Percentiles rank a stretch among this genome's conserved stretches.
Evolutionary conservation across 2,329 filamentous ascomycete genomes (phyloP).

Genomic region (Raffaelea albimanens): DNA sequence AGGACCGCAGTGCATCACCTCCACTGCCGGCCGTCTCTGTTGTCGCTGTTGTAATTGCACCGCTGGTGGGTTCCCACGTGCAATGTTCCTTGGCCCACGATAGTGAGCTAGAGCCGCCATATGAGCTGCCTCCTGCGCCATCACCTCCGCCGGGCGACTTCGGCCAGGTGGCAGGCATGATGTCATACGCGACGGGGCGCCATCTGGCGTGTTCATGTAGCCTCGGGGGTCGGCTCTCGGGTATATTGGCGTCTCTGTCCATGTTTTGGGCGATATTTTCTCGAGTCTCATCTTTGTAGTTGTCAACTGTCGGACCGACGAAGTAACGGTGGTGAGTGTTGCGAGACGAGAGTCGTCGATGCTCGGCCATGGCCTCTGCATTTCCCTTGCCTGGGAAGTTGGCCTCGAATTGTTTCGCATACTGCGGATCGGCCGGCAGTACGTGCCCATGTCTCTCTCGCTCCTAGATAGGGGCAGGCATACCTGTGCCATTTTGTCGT

Average conservation of each 20-base stretch:
- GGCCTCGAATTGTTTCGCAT: constrained; percentile 4
- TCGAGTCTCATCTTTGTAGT: constrained; percentile 7
- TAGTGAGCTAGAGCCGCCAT: constrained; percentile 14
- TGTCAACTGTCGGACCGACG: constrained; percentile 11
- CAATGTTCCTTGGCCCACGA: neutral
- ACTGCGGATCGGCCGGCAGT: constrained; percentile 4
- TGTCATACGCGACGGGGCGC: too few species aligned
- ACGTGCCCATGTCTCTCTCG: neutral
- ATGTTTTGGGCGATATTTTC: constrained; percentile 4
- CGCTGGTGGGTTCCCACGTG: neutral
- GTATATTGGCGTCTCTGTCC: neutral
- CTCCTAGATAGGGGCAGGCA: neutral
- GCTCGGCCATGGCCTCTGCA: constrained; percentile 21
- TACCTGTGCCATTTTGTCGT: neutral
- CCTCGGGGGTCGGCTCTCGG: neutral
- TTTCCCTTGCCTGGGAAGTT: constrained; percentile 17
- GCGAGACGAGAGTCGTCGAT: constrained; percentile 13
- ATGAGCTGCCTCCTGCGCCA: constrained; percentile 18
- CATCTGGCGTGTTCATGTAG: too few species aligned
- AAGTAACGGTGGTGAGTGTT: constrained; percentile 15
- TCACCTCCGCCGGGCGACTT: constrained; percentile 5
- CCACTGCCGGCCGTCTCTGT: neutral
- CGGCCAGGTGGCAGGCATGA: neutral
- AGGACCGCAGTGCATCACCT: neutral
- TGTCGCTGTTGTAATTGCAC: too few species aligned